Evolutionary conservation across 441 rosid genomes (phyloP), one percentile per base, ranked within the genome.

Genomic region (Lepidium campestre): DNA sequence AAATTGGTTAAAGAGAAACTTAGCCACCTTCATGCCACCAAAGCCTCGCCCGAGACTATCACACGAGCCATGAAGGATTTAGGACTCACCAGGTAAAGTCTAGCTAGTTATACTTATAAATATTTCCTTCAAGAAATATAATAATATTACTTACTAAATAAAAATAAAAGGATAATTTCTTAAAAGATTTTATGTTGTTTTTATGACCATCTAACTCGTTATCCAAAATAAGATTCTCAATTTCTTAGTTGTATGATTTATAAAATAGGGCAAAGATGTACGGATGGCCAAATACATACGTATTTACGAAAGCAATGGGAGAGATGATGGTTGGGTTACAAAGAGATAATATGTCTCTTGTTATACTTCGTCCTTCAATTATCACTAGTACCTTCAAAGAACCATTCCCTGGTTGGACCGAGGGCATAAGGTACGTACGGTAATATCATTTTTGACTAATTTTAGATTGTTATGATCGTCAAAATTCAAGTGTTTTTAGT

Each of bases 11-110:
- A 54, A 13, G 77, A 73, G 32, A 85, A 80, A 65, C 37, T 90
- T 48, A 67, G 61, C 57, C 63, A 83, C 25, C 84, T 90, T 11
- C 73, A 50, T 37, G 79, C 77, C 11, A 65, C 68, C 47, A 84
- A 80, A 23, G 88, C 86, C 17, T 55, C 80, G 0, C 78, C 76
- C 8, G 63, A 69, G 34, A 80, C 53, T 14, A 83, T 83, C 54
- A 78, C 78, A 19, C 41, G 44, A 34, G 75, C 77, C 32, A 83
- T 89, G 87, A 85, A 81, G 49, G 83, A 85, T 71, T 60, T 87
- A 14, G 94, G 94, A 52, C 74, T 86, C 37, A 32, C 80, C 40
- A 82, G 92, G 96, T n/a, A n/a, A n/a, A n/a, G n/a, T n/a, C n/a
- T n/a, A n/a, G n/a, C n/a, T n/a, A n/a, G n/a, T n/a, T n/a, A n/a